Conservation (phyloP, 2,329 filamentous ascomycete species). For the Verticillium tricorpus region DNA sequence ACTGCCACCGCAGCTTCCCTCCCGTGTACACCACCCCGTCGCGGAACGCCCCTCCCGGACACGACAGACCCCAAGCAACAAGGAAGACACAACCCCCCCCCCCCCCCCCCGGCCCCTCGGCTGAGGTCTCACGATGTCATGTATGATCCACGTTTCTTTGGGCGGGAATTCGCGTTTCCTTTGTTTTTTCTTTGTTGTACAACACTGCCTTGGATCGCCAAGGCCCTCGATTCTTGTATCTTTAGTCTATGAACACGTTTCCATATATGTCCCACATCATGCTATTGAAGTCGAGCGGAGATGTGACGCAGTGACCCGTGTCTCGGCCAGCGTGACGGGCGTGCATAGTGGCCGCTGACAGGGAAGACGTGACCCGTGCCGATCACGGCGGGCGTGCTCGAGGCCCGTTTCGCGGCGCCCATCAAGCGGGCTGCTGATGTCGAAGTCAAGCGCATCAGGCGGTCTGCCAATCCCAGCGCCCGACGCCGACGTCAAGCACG, state of each 20-base stretch:
- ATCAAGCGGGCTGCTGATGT: too few relatives aligned
- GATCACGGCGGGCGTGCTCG: background rate
- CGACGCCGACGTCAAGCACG: too few relatives aligned
- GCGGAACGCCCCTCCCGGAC: background rate
- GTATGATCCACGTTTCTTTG: background rate
- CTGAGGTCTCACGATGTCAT: background rate
- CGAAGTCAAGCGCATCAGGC: too few relatives aligned
- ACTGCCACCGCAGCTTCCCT: background rate
- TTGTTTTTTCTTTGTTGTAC: background rate
- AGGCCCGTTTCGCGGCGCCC: background rate
- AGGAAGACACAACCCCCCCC: background rate
- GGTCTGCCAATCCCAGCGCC: too few relatives aligned
- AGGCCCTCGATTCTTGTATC: background rate
- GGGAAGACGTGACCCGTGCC: background rate
- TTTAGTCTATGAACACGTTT: background rate
- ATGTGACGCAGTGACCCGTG: background rate
- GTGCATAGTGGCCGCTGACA: background rate
- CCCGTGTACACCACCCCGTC: background rate
- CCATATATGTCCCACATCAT: background rate
- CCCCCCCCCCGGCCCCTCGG: too few relatives aligned
- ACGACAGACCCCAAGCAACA: background rate
- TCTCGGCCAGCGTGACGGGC: background rate
- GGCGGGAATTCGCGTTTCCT: background rate
- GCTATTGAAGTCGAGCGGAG: background rate
- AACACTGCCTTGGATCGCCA: background rate